Evolutionary conservation across 352 stramenopile genomes (phyloP).

Genomic region (Thraustochytrium sp.): DNA sequence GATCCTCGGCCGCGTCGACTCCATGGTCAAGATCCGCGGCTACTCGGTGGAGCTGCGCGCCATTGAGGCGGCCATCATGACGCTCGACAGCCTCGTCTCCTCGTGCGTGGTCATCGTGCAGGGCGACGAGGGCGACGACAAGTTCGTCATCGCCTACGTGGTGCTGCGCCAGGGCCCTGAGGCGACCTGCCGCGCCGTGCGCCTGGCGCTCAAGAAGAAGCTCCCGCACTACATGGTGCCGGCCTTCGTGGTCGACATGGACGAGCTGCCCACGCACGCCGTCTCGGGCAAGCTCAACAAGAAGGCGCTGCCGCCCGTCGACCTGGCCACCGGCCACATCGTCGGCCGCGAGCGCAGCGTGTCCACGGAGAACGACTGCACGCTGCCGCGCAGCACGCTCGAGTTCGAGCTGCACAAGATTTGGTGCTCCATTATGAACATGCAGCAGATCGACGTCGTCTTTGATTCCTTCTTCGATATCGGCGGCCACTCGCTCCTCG

Average conservation of each 20-base stretch:
- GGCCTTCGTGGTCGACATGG: conserved; percentile 67
- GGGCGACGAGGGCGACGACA: conserved; percentile 69
- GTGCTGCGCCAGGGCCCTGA: conserved; percentile 64
- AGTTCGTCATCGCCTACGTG: conserved; percentile 84
- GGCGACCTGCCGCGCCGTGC: conserved; percentile 56
- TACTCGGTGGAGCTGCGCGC: conserved; percentile 86
- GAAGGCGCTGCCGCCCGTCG: conserved; percentile 76
- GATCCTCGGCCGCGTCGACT: conserved; percentile 84
- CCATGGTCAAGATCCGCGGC: conserved; percentile 91
- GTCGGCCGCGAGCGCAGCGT: background rate
- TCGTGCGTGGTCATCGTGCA: conserved; percentile 81
- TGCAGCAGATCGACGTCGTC: conserved; percentile 58
- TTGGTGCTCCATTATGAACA: conserved; percentile 63
- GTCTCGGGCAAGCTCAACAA: conserved; percentile 75
- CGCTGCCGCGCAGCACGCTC: conserved; percentile 42
- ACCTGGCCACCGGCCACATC: conserved; percentile 52
- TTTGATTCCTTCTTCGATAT: conserved; percentile 64
- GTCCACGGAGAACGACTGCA: background rate
- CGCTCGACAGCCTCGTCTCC: conserved; percentile 67
- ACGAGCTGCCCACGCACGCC: conserved; percentile 73
- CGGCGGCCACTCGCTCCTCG: conserved; percentile 62
- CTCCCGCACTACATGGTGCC: conserved; percentile 74
- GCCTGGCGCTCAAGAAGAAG: conserved; percentile 64
- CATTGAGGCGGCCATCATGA: conserved; percentile 76
- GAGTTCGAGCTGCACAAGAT: conserved; percentile 61